Base-by-base conservation (phyloP, 768 basidiomycete species). In the Pisolithus marmoratus region DNA sequence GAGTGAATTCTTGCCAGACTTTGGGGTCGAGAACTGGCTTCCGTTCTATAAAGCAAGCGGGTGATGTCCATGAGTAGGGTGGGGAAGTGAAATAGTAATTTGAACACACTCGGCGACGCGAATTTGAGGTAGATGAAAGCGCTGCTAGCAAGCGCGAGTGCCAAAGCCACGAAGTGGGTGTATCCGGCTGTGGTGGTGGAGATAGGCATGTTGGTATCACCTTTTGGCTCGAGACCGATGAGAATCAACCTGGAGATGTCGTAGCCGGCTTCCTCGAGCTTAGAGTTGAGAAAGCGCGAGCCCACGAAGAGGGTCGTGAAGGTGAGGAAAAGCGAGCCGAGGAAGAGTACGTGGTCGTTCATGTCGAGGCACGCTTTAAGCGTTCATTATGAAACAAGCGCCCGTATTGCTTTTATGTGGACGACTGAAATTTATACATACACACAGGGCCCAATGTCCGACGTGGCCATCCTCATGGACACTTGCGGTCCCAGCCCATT, bases 1-100 rank as follows among this genome's bases (percentile, higher is more conserved):
- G 81, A 24, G 87, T 78, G 73, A 90, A 97, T 57, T 85, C 76
- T 60, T 87, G 78, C 88, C 93, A 99, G 51, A 75, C 74, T 56
- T 75, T 74, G 15, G 92, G 80, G 69, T 90, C 77, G 50, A 95
- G 75, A 6, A 82, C 82, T 20, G 87, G 84, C 60, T 83, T 84
- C 31, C 81, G 76, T 62, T 77, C 86, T 89, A 63, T 2, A 51
- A 22, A 50, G 38, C 42, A 37, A 26, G 49, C 15, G 46, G 43
- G 53, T 48, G 52, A 57, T 17, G 11, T 20, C 27, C 27, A 46
- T 22, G 43, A 42, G 42, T 7, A 29, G 53, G n/a, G 15, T 8
- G 23, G 12, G 22, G 27, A 22, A 41, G 8, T 40, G 36, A 31
- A 47, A 50, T 48, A 62, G 26, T 24, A 26, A 17, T n/a, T n/a